Evolutionary conservation across 2,329 filamentous ascomycete species (phyloP).

Genomic region (Salinomyces thailandicus): DNA sequence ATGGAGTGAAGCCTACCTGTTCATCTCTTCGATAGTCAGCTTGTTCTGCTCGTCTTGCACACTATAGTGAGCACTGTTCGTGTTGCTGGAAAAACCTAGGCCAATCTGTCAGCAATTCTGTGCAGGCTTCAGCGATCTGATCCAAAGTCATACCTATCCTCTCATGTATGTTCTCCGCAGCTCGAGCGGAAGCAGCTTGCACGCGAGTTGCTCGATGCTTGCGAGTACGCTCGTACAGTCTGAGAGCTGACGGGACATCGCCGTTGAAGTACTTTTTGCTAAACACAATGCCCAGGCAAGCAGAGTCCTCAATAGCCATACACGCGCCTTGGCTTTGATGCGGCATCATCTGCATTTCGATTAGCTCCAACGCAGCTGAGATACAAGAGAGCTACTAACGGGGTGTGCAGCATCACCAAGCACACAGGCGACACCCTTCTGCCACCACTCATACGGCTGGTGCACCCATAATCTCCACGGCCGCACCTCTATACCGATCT

Average conservation of each 20-base stretch:
- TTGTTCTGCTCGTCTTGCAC: constrained; percentile 51
- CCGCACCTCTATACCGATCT: constrained; percentile 51
- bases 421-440: constrained; percentile 44
- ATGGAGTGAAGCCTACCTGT: constrained; percentile 32
- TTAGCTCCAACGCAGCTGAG: constrained; percentile 23
- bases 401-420: constrained; percentile 59
- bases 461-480: constrained; percentile 59
- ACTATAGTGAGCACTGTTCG: constrained; percentile 44
- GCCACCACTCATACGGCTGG: constrained; percentile 49
- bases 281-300: constrained; percentile 53
- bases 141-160: constrained; percentile 21
- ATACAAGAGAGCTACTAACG: not conserved
- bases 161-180: constrained; percentile 31
- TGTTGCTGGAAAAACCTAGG: constrained; percentile 51
- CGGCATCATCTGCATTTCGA: constrained; percentile 48
- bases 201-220: constrained; percentile 30
- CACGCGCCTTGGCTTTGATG: constrained; percentile 60
- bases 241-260: constrained; percentile 24
- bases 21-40: constrained; percentile 59
- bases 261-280: constrained; percentile 34
- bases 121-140: not conserved
- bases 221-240: constrained; percentile 28
- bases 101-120: not conserved
- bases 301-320: constrained; percentile 59
- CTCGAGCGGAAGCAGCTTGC: constrained; percentile 26